A percentile compares a stretch with the other conserved stretches of the same genome.
phyloP scores from a whole-genome alignment of 192 early-diverging fungal species.

The Coemansia sp. region DNA sequence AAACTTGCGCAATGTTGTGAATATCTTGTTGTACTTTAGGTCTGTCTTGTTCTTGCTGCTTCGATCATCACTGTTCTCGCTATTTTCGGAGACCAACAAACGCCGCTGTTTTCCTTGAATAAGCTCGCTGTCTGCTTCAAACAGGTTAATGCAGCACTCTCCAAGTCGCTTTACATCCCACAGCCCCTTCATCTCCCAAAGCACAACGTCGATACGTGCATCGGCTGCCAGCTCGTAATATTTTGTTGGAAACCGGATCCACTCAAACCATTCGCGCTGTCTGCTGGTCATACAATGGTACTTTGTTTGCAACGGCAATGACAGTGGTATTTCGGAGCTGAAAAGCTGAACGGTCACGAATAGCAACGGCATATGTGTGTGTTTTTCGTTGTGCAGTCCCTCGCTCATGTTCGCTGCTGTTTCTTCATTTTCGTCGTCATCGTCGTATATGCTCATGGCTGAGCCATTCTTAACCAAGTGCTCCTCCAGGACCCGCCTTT shows the following conservation, averaged over 20 bases:
- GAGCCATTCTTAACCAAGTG: conserved; percentile 26
- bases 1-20: conserved; percentile 79
- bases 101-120: conserved; percentile 83
- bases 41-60: conserved; percentile 3
- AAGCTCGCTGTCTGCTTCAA: conserved; percentile 84
- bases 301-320: conserved; percentile 51
- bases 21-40: conserved; percentile 70
- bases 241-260: conserved; percentile 85
- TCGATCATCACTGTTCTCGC: conserved; percentile 60
- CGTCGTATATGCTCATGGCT: not conserved
- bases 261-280: conserved; percentile 79
- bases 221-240: conserved; percentile 79
- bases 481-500: conserved; percentile 27
- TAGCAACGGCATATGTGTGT: not conserved
- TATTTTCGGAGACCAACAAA: conserved; percentile 13
- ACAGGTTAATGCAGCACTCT: conserved; percentile 74
- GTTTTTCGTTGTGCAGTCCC: not conserved
- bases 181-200: conserved; percentile 81
- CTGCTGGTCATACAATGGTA: conserved; percentile 16
- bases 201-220: conserved; percentile 68
- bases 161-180: conserved; percentile 73
- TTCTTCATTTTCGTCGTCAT: not conserved
- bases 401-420: not conserved
- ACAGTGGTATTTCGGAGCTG: conserved; percentile 44
- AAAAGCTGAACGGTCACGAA: conserved; percentile 50